phyloP scores from a whole-genome alignment of 108 stramenopile species.

The Cyclotella cryptica region DNA sequence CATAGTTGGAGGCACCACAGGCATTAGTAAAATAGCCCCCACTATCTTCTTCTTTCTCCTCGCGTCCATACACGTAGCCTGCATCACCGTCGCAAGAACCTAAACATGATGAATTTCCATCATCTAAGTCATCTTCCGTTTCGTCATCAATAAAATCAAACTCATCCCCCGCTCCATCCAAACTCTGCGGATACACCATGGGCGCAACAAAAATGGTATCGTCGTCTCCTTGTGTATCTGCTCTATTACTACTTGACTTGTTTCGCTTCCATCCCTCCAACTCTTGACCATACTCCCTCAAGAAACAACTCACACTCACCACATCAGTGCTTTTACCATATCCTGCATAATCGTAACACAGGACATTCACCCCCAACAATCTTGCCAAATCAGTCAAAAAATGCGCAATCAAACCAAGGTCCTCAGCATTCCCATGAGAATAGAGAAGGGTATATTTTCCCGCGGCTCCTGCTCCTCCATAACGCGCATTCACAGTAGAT shows the following conservation, averaged over 20 bases:
- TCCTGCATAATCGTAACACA: conserved; percentile 88
- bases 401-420: conserved; percentile 53
- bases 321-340: conserved; percentile 63
- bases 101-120: conserved; percentile 6
- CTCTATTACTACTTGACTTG: not conserved
- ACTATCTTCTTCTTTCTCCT: conserved; percentile 13
- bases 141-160: conserved; percentile 29
- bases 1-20: not conserved
- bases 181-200: conserved; percentile 29
- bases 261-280: conserved; percentile 30
- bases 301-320: conserved; percentile 12
- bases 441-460: conserved; percentile 51
- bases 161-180: conserved; percentile 13
- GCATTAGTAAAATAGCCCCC: conserved; percentile 17
- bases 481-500: not conserved
- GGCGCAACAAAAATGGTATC: conserved; percentile 38
- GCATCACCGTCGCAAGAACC: conserved; percentile 10
- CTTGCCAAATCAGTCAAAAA: conserved; percentile 55
- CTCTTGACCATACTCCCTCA: conserved; percentile 20
- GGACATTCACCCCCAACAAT: conserved; percentile 72
- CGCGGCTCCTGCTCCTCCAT: not conserved
- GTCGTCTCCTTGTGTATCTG: not conserved
- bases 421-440: conserved; percentile 72
- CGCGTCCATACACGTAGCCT: not conserved
- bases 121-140: conserved; percentile 4